phyloP scores from a whole-genome alignment of 768 basidiomycete genomes.

The Leucosporidium yakuticum region DNA sequence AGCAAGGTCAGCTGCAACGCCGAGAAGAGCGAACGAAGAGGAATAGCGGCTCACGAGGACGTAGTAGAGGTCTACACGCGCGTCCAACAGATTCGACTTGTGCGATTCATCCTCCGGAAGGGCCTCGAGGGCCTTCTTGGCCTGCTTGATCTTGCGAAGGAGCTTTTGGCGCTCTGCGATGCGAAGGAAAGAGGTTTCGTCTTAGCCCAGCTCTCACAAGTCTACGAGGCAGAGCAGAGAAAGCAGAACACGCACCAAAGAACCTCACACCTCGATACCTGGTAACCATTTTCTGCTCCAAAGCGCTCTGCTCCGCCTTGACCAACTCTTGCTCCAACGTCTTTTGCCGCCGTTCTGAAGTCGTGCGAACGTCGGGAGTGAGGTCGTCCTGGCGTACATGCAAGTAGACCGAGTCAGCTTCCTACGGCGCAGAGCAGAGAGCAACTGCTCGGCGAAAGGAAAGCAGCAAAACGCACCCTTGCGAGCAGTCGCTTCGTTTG shows the following conservation, averaged over 20 bases:
- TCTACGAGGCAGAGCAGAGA: neutral
- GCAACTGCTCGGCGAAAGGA: neutral
- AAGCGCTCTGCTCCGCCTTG: conserved; percentile 57
- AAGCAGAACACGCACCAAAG: conserved; percentile 58
- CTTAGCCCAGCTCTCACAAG: neutral
- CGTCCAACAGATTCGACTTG: conserved; percentile 51
- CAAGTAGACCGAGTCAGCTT: conserved; percentile 3
- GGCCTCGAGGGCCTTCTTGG: conserved; percentile 52
- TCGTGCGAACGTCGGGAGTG: conserved; percentile 74
- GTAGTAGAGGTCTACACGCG: conserved; percentile 87
- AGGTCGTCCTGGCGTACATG: conserved; percentile 57
- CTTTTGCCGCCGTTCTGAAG: conserved; percentile 70
- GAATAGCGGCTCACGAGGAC: conserved; percentile 55
- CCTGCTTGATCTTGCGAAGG: conserved; percentile 64
- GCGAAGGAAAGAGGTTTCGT: neutral
- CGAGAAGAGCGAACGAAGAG: neutral
- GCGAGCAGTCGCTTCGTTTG: conserved; percentile 76
- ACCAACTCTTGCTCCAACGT: conserved; percentile 65
- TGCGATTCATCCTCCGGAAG: conserved; percentile 1
- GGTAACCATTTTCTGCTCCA: conserved; percentile 65
- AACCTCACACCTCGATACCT: conserved; percentile 89
- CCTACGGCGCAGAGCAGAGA: neutral
- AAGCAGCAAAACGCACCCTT: conserved; percentile 51
- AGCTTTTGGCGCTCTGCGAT: conserved; percentile 80
- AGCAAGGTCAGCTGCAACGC: neutral